Conservation (phyloP, 2,329 filamentous ascomycete genomes). For the Cladosporium sp. region DNA sequence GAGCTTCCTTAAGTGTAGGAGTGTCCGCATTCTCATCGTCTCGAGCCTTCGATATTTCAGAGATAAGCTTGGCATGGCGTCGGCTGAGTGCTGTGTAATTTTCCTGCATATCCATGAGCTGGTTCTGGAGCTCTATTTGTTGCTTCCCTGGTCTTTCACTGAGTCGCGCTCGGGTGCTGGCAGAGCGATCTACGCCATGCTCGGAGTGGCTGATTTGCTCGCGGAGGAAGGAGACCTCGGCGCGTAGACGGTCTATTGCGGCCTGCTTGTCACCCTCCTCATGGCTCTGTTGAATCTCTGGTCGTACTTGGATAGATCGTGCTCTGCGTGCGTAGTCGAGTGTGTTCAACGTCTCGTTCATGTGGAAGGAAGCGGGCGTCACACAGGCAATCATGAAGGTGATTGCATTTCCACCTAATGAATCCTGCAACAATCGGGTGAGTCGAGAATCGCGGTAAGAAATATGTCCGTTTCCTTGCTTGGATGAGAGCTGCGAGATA, state of each 20-base stretch:
- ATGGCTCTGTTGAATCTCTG: slow-evolving; percentile 83
- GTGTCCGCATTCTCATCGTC: slow-evolving; percentile 61
- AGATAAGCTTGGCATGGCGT: slow-evolving; percentile 91
- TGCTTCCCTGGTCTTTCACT: slow-evolving; percentile 65
- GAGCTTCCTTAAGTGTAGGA: slow-evolving; percentile 59
- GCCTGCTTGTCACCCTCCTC: slow-evolving; percentile 94
- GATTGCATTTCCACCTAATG: slow-evolving; percentile 91
- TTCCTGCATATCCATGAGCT: slow-evolving; percentile 88
- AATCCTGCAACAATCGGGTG: slow-evolving; percentile 92
- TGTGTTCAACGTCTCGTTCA: slow-evolving; percentile 96
- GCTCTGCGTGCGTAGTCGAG: slow-evolving; percentile 94
- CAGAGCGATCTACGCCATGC: slow-evolving; percentile 62
- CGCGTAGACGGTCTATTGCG: slow-evolving; percentile 87
- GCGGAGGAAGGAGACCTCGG: slow-evolving; percentile 88
- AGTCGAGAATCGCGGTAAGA: slow-evolving; percentile 98
- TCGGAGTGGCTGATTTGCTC: slow-evolving; percentile 91
- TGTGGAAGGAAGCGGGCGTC: slow-evolving; percentile 92
- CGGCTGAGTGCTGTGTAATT: slow-evolving; percentile 90
- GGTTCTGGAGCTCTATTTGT: slow-evolving; percentile 88
- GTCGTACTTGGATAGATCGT: slow-evolving; percentile 95
- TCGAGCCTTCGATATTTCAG: slow-evolving; percentile 84
- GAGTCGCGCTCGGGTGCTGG: not conserved
- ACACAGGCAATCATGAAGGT: slow-evolving; percentile 99
- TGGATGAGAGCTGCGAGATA: slow-evolving; percentile 94
- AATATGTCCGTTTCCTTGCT: slow-evolving; percentile 82